Base-by-base conservation (phyloP, 2,329 filamentous ascomycete genomes). In the Pezicula rhizophila region DNA sequence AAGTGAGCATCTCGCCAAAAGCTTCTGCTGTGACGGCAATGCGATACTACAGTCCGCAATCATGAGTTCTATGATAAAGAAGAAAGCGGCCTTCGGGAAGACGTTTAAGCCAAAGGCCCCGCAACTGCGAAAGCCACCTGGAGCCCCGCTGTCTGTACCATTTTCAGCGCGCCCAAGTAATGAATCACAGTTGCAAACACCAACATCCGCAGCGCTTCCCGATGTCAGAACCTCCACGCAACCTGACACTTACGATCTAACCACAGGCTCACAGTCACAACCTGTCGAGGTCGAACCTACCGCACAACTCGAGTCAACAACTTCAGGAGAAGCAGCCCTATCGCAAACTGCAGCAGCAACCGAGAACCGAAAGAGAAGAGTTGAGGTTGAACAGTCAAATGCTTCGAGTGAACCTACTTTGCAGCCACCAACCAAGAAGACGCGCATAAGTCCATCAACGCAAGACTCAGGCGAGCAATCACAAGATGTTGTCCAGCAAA, bases 51-150 rank as follows among this genome's bases (percentile, higher is more conserved):
- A 11, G 6, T 2, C 18, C 3, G 33, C n/a, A 6, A 46, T 18
- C 58, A 84, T 86, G 73, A 81, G 77, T 69, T 78, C 75, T 52
- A 84, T 85, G 70, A 76, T 84, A 66, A 87, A 87, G 70, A 86
- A 87, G 68, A 72, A 75, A 58, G 75, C 72, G 61, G 74, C 75
- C 57, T 70, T 75, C 50, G 74, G 74, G 69, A 62, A 60, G 43
- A 46, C 46, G 2, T 88, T 89, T 70, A 86, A 86, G 64, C 85
- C 85, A 40, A 89, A 86, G 70, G 78, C 79, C 55, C 79, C 78
- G 28, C 65, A 69, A 31, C 72, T 74, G 55, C 78, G 82, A 49
- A 57, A 55, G 61, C 73, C 76, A 50, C 70, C 74, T 52, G 71
- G 72, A 54, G 68, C 70, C 48, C 64, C 70, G 50, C 60, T 64